These are phyloP conservation scores for Camelina sativa DNA, from an alignment of 345 rosid species.

Conservation along the genomic window DNA sequence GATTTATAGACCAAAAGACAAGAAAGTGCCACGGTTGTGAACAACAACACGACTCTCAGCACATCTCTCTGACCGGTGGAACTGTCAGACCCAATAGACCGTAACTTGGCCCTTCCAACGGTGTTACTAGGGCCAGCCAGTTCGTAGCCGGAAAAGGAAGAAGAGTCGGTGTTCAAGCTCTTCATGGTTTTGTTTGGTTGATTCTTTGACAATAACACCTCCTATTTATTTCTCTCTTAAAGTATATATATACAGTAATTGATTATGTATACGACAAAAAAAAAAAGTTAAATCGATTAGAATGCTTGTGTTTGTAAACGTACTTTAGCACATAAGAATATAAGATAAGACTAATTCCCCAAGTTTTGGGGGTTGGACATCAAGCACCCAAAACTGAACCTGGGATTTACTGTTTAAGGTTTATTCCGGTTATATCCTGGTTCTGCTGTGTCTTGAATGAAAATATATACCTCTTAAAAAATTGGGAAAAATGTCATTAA, in stretches of 20 bases:
- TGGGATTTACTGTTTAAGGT: neutral
- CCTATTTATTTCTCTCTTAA: constrained; percentile 4
- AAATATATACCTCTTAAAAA: no score
- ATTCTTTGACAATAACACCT: no score
- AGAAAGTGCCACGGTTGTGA: constrained; percentile 24
- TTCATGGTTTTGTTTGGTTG: neutral
- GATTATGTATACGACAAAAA: neutral
- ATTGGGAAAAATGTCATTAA: no score
- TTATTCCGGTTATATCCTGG: neutral
- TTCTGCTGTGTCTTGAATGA: neutral
- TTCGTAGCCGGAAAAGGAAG: constrained; percentile 14
- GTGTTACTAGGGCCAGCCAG: neutral
- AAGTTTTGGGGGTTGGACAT: constrained; percentile 7
- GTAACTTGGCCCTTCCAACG: neutral
- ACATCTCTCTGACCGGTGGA: constrained; percentile 10
- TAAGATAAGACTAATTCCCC: neutral
- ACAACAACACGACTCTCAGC: neutral
- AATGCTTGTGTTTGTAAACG: neutral
- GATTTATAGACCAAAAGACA: constrained; percentile 26
- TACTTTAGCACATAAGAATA: neutral
- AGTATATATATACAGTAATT: constrained; percentile 3
- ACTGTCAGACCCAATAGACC: neutral
- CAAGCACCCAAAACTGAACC: neutral
- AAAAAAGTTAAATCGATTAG: neutral
- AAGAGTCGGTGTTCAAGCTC: neutral